Base-by-base conservation (phyloP, 2,329 filamentous ascomycete species). In the Clarireedia sp. region DNA sequence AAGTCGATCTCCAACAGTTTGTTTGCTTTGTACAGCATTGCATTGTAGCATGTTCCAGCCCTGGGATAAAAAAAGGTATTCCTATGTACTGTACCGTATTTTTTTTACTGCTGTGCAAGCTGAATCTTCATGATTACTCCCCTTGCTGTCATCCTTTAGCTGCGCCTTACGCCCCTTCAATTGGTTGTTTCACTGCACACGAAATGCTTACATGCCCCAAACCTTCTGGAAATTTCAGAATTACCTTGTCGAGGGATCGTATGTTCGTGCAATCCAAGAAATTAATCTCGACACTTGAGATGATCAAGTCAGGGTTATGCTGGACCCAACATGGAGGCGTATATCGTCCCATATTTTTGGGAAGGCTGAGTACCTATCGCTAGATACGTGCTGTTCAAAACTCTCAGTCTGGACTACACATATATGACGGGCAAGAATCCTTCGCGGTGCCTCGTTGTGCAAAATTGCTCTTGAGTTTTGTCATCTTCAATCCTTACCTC, bases 121-220 rank as follows among this genome's bases (percentile, higher is more conserved):
- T 51, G 53, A 51, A 29, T 19, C 23, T 23, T n/a, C 17, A 43
- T 21, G 54, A 29, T 37, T 41, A 37, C 21, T 24, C 12, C 36
- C 44, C 50, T 41, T 57, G 55, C 55, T 47, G 55, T 46, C 55
- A 57, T 53, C 54, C 37, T 48, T 54, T 51, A 52, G 54, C 55
- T 57, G 55, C 43, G 37, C 54, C 43, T 40, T 48, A 54, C 48
- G 40, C 19, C 40, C 19, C 24, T 33, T 45, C 40, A 40, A 54
- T 45, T 57, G 55, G 50, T 48, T 29, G 50, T 53, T 40, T 43
- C n/a, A 38, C 19, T 38, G 38, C 24, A 54, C 24, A 40, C 44
- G 45, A 49, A 23, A 57, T n/a, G 24, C 50, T 47, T 38, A 53
- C 55, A 48, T 41, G 9, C 37, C 19, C 19, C 12, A 24, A 41